A percentile compares a stretch with the other conserved stretches of the same genome.
Evolutionary conservation across 352 stramenopile species (phyloP).

Genomic region (Thraustochytrium striatum): DNA sequence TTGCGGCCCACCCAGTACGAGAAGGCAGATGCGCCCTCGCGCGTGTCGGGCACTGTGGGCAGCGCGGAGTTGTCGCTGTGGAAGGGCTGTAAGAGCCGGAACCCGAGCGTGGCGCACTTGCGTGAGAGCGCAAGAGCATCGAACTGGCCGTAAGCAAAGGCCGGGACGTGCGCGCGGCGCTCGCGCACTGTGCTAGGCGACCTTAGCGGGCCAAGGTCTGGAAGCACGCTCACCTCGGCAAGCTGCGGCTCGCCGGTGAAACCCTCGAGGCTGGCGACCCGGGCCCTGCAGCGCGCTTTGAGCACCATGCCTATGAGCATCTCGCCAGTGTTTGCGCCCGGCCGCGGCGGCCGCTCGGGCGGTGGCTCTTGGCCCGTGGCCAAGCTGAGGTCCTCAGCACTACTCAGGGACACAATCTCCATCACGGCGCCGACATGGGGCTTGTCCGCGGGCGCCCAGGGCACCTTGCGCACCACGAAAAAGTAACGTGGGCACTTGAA

Average conservation of each 20-base stretch:
- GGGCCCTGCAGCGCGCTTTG: too few relatives aligned
- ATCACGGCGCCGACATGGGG: too few relatives aligned
- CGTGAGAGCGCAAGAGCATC: not conserved
- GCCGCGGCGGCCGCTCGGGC: too few relatives aligned
- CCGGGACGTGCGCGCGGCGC: not conserved
- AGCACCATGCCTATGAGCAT: too few relatives aligned
- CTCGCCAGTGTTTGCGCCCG: too few relatives aligned
- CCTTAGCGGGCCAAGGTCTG: not conserved
- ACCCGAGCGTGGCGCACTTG: not conserved
- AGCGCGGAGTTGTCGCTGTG: not conserved
- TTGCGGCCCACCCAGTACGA: slow-evolving; percentile 19
- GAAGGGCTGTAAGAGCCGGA: not conserved
- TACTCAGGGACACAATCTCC: too few relatives aligned
- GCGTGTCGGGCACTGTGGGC: not conserved
- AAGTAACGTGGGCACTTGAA: too few relatives aligned
- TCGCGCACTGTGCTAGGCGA: not conserved
- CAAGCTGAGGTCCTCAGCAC: too few relatives aligned
- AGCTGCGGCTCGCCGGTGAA: not conserved
- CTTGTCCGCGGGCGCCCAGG: too few relatives aligned
- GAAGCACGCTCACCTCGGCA: too few relatives aligned
- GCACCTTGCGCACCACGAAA: too few relatives aligned
- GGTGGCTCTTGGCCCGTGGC: too few relatives aligned
- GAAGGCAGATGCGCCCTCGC: not conserved
- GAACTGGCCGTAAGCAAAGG: not conserved
- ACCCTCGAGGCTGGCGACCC: not conserved